These are phyloP conservation scores for Nakaseomyces sp. DNA, from an alignment of 1,139 yeast genomes.

Conservation along the genomic window DNA sequence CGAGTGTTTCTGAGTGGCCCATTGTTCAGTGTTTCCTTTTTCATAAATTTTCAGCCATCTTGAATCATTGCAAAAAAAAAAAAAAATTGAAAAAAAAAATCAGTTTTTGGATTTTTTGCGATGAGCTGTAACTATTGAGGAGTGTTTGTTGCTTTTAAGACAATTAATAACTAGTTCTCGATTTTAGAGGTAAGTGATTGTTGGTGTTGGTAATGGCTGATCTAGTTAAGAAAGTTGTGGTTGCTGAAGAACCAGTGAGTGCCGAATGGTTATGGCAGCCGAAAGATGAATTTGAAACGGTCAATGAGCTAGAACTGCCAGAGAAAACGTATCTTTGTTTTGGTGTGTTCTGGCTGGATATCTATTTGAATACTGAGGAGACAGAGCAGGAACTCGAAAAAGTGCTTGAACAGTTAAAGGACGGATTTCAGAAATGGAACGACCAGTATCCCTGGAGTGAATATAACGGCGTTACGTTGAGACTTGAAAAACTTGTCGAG, in stretches of 20 bases:
- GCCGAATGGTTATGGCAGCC: slow-evolving; percentile 23
- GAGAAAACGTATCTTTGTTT: slow-evolving; percentile 20
- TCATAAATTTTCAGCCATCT: neutral
- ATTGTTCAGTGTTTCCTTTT: neutral
- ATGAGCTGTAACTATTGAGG: too few relatives aligned
- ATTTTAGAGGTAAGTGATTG: too few relatives aligned
- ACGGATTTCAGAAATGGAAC: slow-evolving; percentile 36
- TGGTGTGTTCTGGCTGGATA: slow-evolving; percentile 26
- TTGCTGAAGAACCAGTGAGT: slow-evolving; percentile 6
- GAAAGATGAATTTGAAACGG: slow-evolving; percentile 13
- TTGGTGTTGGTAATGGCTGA: neutral
- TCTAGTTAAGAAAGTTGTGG: neutral
- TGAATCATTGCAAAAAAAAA: neutral
- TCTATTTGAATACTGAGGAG: slow-evolving; percentile 7
- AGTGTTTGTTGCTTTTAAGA: too few relatives aligned
- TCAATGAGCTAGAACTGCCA: slow-evolving; percentile 16
- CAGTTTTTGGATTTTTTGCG: neutral
- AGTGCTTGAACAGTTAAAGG: slow-evolving; percentile 19
- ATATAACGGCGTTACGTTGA: slow-evolving; percentile 19
- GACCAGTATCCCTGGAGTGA: slow-evolving; percentile 38
- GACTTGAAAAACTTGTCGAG: slow-evolving; percentile 7
- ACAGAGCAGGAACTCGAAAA: slow-evolving; percentile 12
- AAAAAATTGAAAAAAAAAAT: neutral
- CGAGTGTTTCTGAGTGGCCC: neutral
- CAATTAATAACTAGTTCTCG: too few relatives aligned